Evolutionary conservation across 1,284 basidiomycete species (phyloP).

Genomic region (Microbotryum violaceum): DNA sequence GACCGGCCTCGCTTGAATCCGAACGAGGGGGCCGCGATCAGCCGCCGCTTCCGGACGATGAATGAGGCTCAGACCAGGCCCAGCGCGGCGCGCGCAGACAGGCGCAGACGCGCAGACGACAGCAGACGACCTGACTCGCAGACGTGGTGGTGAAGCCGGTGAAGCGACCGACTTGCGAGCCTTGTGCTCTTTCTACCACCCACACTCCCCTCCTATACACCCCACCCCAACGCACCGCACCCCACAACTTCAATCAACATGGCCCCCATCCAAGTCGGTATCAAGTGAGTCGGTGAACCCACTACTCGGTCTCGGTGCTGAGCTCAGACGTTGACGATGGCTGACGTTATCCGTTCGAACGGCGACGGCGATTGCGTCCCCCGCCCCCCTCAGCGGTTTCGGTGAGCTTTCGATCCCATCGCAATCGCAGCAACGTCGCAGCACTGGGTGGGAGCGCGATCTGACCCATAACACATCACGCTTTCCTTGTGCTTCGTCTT

Average conservation of each 20-base stretch:
- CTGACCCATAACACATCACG: neutral
- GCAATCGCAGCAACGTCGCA: neutral
- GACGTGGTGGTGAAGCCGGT: no score
- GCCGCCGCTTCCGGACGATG: no score
- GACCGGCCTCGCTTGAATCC: no score
- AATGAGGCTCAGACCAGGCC: no score
- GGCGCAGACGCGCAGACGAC: no score
- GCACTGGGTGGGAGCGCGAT: neutral
- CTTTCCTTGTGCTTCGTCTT: neutral
- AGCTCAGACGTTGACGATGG: constrained; percentile 7
- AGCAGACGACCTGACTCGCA: no score
- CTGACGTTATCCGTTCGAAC: constrained; percentile 4
- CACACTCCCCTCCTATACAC: neutral
- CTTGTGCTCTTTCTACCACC: neutral
- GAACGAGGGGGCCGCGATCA: no score
- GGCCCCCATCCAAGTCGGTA: constrained; percentile 68
- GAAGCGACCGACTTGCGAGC: no score
- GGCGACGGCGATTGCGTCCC: neutral
- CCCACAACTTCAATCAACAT: constrained; percentile 14
- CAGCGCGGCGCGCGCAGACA: no score
- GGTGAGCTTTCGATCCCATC: constrained; percentile 50
- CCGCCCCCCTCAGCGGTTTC: constrained; percentile 52
- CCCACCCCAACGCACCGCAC: neutral
- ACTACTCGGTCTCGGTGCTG: neutral
- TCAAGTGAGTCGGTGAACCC: constrained; percentile 67